Percentiles rank a stretch among this genome's conserved stretches.
Evolutionary conservation across 352 stramenopile genomes (phyloP).

Genomic region (Phytopythium boreale): DNA sequence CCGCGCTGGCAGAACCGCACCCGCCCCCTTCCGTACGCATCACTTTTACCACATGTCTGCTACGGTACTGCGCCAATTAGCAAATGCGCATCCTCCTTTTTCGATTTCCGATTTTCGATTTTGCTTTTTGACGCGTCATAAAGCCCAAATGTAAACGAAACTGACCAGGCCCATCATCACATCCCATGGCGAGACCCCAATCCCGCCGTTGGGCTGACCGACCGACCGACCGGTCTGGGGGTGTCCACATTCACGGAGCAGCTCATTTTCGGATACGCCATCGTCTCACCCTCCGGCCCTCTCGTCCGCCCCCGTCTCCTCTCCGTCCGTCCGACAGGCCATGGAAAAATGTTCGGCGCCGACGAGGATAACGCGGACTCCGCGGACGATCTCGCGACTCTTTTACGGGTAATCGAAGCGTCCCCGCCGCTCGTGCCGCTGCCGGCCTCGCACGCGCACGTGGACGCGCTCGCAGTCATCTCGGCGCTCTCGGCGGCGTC

Average conservation of each 20-base stretch:
- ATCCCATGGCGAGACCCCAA: no score
- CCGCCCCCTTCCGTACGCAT: no score
- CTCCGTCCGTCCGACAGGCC: background rate
- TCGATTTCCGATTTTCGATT: no score
- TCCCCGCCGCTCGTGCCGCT: conserved; percentile 3
- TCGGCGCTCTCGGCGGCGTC: background rate
- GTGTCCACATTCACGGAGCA: background rate
- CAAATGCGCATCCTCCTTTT: no score
- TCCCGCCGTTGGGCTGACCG: background rate
- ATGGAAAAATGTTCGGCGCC: conserved; percentile 4
- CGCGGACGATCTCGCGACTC: background rate
- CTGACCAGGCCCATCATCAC: no score
- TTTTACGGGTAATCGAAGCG: conserved; percentile 11
- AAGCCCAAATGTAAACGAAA: background rate
- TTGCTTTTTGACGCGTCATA: background rate
- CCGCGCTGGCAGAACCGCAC: no score
- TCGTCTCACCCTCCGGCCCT: background rate
- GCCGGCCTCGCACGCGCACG: conserved; percentile 7
- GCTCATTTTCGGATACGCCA: background rate
- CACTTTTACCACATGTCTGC: no score
- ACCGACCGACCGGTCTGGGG: background rate
- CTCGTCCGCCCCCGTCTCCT: background rate
- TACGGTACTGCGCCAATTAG: no score
- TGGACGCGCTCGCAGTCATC: conserved; percentile 6
- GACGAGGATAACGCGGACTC: conserved; percentile 5